Evolutionary conservation across 2,329 filamentous ascomycete genomes (phyloP), one percentile per base, ranked within the genome.

Genomic region (Claviceps sp.): DNA sequence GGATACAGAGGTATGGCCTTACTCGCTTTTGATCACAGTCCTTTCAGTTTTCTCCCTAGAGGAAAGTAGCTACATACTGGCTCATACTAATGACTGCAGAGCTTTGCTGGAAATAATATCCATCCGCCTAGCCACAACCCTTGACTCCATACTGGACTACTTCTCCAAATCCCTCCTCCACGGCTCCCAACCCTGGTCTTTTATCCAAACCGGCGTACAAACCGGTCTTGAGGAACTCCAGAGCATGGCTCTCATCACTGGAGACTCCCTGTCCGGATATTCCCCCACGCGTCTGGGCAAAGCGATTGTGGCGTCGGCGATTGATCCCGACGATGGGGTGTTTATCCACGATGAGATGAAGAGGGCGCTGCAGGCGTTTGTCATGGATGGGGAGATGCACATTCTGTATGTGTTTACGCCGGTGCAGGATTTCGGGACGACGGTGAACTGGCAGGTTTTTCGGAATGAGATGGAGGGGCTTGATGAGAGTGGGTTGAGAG

Each of bases 331-430:
- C 54, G 85, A 89, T 58, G 86, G 86, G 0, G 66, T 87, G 1
- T 89, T 89, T 58, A 75, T 89, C 18, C 72, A 89, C 58, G 72
- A 78, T 46, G 86, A 90, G 63, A 71, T 89, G 47, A 74, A 74
- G 53, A 76, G 76, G 57, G 83, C 85, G 0, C 71, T 89, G 2
- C 72, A 77, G 54, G 83, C 82, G 1, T 89, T 90, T 60, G 86
- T 89, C 13, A 82, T 90, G 78, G 85, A 89, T 60, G 82, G 84
- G 4, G 86, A 90, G 56, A 83, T 90, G 81, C 86, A 89, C 60
- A 76, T 87, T 13, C 75, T 89, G 47, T 90, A 89, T 62, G 81
- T 80, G 40, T 89, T 89, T 56, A 89, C 86, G 0, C 86, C 86
- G 0, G 75, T 89, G 2, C 81, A 87, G 47, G 72, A 77, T 47